Conservation (phyloP, 805 yeast genomes). For the Yarrowia yakushimensis region DNA sequence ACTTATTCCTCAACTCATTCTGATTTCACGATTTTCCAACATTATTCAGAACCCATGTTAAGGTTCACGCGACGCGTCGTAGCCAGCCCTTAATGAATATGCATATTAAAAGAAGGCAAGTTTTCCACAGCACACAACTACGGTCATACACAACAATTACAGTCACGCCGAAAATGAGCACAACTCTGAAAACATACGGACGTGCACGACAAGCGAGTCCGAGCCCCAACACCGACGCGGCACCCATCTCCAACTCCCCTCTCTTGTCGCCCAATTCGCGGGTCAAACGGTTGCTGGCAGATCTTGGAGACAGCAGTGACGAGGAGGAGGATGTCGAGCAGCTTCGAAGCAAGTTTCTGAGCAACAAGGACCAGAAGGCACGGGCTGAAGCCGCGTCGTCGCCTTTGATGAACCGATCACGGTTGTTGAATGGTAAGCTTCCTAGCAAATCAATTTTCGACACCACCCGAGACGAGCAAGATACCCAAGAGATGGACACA, state of each 20-base stretch:
- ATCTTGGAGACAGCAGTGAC: slow-evolving; percentile 3
- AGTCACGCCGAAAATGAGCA: background rate
- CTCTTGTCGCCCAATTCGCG: slow-evolving; percentile 22
- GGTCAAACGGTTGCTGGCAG: slow-evolving; percentile 14
- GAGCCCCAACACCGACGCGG: background rate
- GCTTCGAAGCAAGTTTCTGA: slow-evolving; percentile 4
- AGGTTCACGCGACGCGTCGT: slow-evolving; percentile 11
- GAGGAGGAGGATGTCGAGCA: slow-evolving; percentile 20
- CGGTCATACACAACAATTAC: background rate
- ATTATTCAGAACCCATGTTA: background rate
- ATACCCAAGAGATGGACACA: background rate
- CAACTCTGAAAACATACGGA: background rate
- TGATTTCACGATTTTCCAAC: background rate
- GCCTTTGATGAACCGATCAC: background rate
- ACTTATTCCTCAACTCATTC: no score
- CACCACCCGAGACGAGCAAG: background rate
- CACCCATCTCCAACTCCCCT: background rate
- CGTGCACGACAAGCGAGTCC: background rate
- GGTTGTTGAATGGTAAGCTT: background rate
- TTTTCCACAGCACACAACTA: background rate
- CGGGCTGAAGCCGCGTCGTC: background rate
- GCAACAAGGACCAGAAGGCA: background rate
- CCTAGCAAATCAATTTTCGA: background rate
- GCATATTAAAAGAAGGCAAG: background rate
- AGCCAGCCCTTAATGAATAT: slow-evolving; percentile 8